Percentiles rank a stretch among this genome's conserved stretches.
phyloP scores from a whole-genome alignment of 768 basidiomycete species.

The Agrocybe pediades region DNA sequence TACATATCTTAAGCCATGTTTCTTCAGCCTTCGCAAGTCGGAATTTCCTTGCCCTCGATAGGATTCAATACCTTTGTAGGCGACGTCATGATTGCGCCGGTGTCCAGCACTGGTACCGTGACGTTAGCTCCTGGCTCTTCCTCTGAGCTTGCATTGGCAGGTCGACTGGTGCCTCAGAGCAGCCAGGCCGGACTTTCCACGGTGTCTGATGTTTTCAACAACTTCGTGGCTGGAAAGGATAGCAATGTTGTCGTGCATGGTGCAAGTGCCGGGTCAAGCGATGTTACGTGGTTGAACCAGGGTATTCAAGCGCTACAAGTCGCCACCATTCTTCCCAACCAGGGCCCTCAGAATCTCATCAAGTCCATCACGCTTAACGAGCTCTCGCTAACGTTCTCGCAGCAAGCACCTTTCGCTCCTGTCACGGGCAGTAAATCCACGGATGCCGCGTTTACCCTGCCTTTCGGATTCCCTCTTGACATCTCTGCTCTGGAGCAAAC shows the following conservation, averaged over 20 bases:
- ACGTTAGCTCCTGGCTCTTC: slow-evolving; percentile 56
- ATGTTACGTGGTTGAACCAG: slow-evolving; percentile 72
- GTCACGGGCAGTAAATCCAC: slow-evolving; percentile 59
- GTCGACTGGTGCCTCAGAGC: slow-evolving; percentile 66
- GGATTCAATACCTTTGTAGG: slow-evolving; percentile 61
- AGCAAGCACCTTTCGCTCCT: slow-evolving; percentile 58
- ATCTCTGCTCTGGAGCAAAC: slow-evolving; percentile 63
- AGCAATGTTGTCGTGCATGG: slow-evolving; percentile 62
- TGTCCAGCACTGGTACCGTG: slow-evolving; percentile 48
- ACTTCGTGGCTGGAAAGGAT: slow-evolving; percentile 68
- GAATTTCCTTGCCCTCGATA: slow-evolving; percentile 61
- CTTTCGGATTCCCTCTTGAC: slow-evolving; percentile 71
- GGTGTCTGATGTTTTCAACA: slow-evolving; percentile 70
- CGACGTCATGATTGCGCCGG: slow-evolving; percentile 59
- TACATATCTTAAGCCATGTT: slow-evolving; percentile 1
- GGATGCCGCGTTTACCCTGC: slow-evolving; percentile 64
- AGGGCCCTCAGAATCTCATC: slow-evolving; percentile 62
- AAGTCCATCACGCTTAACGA: slow-evolving; percentile 63
- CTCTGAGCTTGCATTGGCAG: slow-evolving; percentile 53
- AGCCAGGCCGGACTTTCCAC: slow-evolving; percentile 51
- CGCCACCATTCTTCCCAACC: slow-evolving; percentile 61
- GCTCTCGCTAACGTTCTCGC: slow-evolving; percentile 59
- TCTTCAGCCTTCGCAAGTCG: slow-evolving; percentile 80
- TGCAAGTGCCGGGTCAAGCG: slow-evolving; percentile 54
- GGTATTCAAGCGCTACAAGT: slow-evolving; percentile 67